phyloP scores from a whole-genome alignment of 495 filamentous ascomycete species.

The Articulospora tetracladia region DNA sequence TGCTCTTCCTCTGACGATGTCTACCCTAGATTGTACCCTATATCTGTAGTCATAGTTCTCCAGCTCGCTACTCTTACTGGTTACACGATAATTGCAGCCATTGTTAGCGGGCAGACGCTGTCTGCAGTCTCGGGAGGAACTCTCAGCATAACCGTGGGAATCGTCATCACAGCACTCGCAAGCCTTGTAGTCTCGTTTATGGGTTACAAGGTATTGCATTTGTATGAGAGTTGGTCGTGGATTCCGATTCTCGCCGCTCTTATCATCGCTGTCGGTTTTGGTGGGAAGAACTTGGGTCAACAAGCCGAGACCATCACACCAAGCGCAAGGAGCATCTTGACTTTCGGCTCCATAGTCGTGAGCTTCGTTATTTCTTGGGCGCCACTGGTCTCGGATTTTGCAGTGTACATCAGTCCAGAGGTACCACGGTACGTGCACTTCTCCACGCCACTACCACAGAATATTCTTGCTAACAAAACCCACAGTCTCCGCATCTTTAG shows the following conservation, averaged over 20 bases:
- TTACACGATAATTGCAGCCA: slow-evolving; percentile 41
- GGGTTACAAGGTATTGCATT: slow-evolving; percentile 50
- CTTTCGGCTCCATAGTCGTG: slow-evolving; percentile 39
- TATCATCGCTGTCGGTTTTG: slow-evolving; percentile 40
- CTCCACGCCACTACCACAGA: too few relatives aligned
- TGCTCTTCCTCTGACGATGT: too few relatives aligned
- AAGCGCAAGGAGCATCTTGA: slow-evolving; percentile 43
- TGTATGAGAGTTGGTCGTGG: slow-evolving; percentile 58
- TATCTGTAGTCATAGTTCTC: slow-evolving; percentile 43
- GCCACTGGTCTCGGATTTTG: slow-evolving; percentile 42
- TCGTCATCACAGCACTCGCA: slow-evolving; percentile 44
- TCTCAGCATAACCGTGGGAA: slow-evolving; percentile 41
- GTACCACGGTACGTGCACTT: slow-evolving; percentile 35
- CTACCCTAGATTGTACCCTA: too few relatives aligned
- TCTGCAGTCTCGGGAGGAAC: slow-evolving; percentile 43
- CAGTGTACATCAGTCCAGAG: slow-evolving; percentile 43
- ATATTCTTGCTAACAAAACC: neutral
- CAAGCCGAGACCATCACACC: slow-evolving; percentile 15
- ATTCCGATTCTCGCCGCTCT: slow-evolving; percentile 48
- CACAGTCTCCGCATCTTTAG: slow-evolving; percentile 35
- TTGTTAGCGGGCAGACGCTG: slow-evolving; percentile 44
- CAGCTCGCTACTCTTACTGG: slow-evolving; percentile 47
- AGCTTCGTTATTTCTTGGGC: slow-evolving; percentile 44
- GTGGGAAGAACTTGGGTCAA: slow-evolving; percentile 40
- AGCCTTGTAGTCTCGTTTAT: slow-evolving; percentile 52